phyloP scores from a whole-genome alignment of 1,284 basidiomycete genomes.

The Microbotryum intermedium region DNA sequence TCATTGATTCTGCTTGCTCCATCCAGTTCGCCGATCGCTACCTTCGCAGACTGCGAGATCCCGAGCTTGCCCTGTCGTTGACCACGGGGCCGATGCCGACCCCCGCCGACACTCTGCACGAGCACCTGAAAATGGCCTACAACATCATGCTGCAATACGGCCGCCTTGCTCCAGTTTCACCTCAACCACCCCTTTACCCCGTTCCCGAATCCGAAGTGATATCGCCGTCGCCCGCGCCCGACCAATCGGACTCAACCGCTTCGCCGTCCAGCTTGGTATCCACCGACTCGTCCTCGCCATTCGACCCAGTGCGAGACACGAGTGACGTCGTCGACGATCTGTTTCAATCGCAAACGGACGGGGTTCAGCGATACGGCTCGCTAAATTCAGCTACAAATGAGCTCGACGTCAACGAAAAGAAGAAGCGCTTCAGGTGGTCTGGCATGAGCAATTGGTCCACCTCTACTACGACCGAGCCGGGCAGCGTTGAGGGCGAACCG shows the following conservation, averaged over 20 bases:
- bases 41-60: slow-evolving; percentile 2
- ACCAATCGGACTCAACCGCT: no score
- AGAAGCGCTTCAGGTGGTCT: slow-evolving; percentile 21
- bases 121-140: slow-evolving; percentile 29
- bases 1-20: no score
- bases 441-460: neutral
- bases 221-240: no score
- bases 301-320: no score
- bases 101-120: slow-evolving; percentile 16
- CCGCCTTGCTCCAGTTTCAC: neutral
- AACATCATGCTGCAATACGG: slow-evolving; percentile 28
- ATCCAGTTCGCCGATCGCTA: slow-evolving; percentile 15
- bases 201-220: no score
- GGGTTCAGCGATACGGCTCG: no score
- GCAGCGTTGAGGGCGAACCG: neutral
- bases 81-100: slow-evolving; percentile 8
- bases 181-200: neutral
- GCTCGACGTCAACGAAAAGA: slow-evolving; percentile 1
- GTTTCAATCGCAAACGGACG: no score
- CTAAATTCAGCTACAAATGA: no score
- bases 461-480: neutral
- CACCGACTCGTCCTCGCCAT: neutral
- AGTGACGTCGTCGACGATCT: neutral
- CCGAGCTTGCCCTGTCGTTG: neutral
- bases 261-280: neutral